phyloP scores from a whole-genome alignment of 192 early-diverging fungal species.

The Phlyctochytrium arcticum region DNA sequence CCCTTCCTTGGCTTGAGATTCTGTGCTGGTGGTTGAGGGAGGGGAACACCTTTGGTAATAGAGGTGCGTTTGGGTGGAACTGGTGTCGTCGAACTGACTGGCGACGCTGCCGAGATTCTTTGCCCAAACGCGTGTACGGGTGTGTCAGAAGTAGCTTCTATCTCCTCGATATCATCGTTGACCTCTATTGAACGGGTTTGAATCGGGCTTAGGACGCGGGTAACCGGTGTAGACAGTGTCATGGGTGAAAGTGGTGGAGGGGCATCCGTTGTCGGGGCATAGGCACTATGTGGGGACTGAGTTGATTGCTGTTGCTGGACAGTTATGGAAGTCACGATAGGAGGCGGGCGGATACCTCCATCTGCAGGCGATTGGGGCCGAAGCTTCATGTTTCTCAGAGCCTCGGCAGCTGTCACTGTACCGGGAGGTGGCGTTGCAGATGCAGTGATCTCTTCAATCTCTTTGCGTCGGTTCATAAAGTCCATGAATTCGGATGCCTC shows the following conservation, averaged over 20 bases:
- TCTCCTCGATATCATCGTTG: not conserved
- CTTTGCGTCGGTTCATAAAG: constrained; percentile 36
- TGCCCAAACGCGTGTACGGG: constrained; percentile 1
- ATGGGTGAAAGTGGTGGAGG: too few relatives aligned
- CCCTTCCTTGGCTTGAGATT: constrained; percentile 3
- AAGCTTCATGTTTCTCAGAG: constrained; percentile 6
- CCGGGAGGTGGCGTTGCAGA: constrained; percentile 15
- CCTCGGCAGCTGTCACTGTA: constrained; percentile 23
- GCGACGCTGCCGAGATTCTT: not conserved
- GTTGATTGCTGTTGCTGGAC: too few relatives aligned
- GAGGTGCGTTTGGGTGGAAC: constrained; percentile 3
- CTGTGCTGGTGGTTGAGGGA: not conserved
- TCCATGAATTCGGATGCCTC: constrained; percentile 34
- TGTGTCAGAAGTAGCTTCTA: constrained; percentile 1
- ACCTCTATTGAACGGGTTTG: too few relatives aligned
- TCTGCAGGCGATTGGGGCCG: not conserved
- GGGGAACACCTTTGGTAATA: constrained; percentile 3
- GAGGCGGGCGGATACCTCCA: not conserved
- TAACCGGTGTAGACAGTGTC: too few relatives aligned
- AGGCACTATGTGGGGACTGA: too few relatives aligned
- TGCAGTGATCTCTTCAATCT: constrained; percentile 19
- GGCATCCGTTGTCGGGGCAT: too few relatives aligned
- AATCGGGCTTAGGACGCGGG: too few relatives aligned
- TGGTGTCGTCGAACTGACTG: not conserved
- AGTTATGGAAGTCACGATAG: constrained; percentile 24